Conservation (phyloP, 306 rosid genomes). For the Quercus cerris region DNA sequence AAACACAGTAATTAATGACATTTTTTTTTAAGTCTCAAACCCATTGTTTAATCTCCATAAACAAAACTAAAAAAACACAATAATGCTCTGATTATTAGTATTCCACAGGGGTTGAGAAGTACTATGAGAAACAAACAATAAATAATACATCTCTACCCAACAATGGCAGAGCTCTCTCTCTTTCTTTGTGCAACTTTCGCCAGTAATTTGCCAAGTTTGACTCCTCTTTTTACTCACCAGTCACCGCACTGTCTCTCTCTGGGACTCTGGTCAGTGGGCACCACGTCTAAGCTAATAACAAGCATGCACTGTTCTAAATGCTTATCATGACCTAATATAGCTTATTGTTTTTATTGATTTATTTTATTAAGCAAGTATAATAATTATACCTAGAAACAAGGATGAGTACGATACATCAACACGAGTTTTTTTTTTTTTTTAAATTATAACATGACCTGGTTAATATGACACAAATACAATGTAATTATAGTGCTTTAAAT, state of each 20-base stretch:
- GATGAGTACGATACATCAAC: too few relatives aligned
- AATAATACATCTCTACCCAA: slow-evolving; percentile 15
- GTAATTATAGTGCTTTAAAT: too few relatives aligned
- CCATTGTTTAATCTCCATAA: slow-evolving; percentile 1
- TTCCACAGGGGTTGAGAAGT: not conserved
- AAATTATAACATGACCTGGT: too few relatives aligned
- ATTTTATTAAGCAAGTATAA: too few relatives aligned
- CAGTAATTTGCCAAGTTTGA: slow-evolving; percentile 39
- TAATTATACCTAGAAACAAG: too few relatives aligned
- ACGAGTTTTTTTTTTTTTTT: too few relatives aligned
- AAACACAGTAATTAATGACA: slow-evolving; percentile 10
- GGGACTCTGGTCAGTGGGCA: not conserved
- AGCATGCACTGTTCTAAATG: not conserved
- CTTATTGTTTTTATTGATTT: too few relatives aligned
- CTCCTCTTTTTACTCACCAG: slow-evolving; percentile 61
- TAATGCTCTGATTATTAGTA: slow-evolving; percentile 37
- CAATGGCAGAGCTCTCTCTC: not conserved
- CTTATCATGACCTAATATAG: not conserved
- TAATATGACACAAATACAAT: too few relatives aligned
- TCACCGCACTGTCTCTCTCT: slow-evolving; percentile 4
- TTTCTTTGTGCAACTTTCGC: slow-evolving; percentile 17
- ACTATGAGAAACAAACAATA: not conserved
- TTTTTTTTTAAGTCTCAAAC: slow-evolving; percentile 23
- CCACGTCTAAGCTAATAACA: not conserved
- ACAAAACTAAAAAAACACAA: slow-evolving; percentile 33